Evolutionary conservation across 352 stramenopile genomes (phyloP).

Genomic region (Aphanomyces astaci): DNA sequence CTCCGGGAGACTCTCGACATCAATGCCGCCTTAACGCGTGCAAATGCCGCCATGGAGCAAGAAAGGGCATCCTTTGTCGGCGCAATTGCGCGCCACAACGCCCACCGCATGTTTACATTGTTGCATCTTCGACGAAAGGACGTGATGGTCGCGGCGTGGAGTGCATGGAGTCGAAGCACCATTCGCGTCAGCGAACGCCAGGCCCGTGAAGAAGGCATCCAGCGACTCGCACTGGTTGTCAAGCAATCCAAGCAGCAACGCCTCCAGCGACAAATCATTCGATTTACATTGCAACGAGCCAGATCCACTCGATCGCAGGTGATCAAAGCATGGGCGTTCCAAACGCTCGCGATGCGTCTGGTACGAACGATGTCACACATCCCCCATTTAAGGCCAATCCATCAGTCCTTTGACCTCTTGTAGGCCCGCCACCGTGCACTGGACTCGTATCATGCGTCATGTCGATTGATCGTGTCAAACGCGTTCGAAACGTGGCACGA

Average conservation of each 20-base stretch:
- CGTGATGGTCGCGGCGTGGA: neutral
- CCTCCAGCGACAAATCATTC: neutral
- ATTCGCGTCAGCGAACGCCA: neutral
- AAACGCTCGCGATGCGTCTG: neutral
- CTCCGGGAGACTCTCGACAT: constrained; percentile 1
- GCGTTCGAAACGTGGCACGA: neutral
- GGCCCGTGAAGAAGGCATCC: constrained; percentile 1
- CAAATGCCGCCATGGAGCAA: neutral
- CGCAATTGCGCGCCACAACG: neutral
- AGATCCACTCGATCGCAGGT: neutral
- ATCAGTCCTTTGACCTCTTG: too few species aligned
- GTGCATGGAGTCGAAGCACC: neutral
- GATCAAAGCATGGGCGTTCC: neutral
- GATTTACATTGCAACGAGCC: neutral
- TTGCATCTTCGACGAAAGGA: neutral
- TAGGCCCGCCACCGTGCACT: neutral
- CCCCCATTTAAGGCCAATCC: too few species aligned
- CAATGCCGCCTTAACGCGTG: neutral
- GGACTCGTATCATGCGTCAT: neutral
- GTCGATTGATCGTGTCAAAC: neutral
- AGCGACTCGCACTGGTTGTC: neutral
- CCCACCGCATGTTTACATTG: neutral
- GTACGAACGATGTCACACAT: neutral
- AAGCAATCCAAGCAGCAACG: neutral
- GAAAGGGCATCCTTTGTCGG: neutral